A percentile compares a stretch with the other conserved stretches of the same genome.
phyloP scores from a whole-genome alignment of 305 asterid species.

The Fraxinus baroniana region DNA sequence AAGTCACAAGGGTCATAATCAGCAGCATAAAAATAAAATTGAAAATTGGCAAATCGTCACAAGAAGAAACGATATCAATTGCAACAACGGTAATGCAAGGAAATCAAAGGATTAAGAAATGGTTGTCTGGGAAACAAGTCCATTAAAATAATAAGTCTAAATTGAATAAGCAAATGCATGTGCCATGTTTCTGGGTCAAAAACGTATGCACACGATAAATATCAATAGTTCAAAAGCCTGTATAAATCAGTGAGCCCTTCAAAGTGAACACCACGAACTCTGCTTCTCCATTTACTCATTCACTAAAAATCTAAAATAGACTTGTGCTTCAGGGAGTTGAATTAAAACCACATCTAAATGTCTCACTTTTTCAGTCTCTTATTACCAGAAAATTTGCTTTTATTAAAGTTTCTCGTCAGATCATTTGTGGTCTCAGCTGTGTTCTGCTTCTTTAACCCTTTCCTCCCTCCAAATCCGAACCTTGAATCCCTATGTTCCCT shows the following conservation, averaged over 20 bases:
- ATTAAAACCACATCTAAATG: neutral
- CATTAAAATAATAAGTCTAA: neutral
- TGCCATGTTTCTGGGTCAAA: neutral
- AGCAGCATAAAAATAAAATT: neutral
- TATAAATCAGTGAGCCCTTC: neutral
- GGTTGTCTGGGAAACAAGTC: neutral
- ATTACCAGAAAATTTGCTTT: conserved; percentile 33
- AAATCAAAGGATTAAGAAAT: neutral
- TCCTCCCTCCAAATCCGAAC: conserved; percentile 86
- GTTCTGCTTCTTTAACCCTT: conserved; percentile 82
- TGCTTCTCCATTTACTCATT: neutral
- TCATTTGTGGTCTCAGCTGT: conserved; percentile 74
- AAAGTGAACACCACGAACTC: neutral
- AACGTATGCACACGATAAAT: neutral
- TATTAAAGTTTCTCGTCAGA: conserved; percentile 37
- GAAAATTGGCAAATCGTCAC: neutral
- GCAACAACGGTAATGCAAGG: neutral
- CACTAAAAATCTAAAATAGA: neutral
- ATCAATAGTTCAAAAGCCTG: neutral
- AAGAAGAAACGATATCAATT: neutral
- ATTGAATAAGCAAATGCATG: neutral
- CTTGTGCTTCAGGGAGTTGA: neutral
- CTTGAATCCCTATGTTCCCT: conserved; percentile 47
- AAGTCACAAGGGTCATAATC: neutral
- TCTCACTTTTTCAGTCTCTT: conserved; percentile 52